Evolutionary conservation across 139 green algal genomes (phyloP).

Genomic region (Coelastrella sp.): DNA sequence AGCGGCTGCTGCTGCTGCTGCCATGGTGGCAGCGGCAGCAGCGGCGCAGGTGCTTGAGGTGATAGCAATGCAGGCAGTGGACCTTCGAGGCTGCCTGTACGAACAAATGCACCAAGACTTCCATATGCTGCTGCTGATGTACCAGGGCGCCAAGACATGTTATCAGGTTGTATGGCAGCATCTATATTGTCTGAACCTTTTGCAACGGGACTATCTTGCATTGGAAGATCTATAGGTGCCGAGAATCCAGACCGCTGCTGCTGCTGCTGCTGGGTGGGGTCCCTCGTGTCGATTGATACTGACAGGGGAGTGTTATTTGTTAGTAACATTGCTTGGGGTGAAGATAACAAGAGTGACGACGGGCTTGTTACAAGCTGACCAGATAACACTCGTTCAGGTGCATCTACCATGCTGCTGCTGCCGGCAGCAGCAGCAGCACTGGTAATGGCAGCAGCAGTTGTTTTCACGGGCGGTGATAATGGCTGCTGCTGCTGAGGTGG

Average conservation of each 20-base stretch:
- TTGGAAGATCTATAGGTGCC: not conserved
- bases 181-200: not conserved
- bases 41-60: conserved; percentile 15
- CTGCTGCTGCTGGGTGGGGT: no score
- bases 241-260: not conserved
- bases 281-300: no score
- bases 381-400: not conserved
- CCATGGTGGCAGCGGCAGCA: not conserved
- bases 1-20: conserved; percentile 12
- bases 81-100: not conserved
- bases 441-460: no score
- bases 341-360: not conserved
- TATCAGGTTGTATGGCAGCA: not conserved
- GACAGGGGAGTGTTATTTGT: not conserved
- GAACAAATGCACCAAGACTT: no score
- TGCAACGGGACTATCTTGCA: not conserved
- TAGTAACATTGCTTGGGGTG: not conserved
- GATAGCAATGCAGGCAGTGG: conserved; percentile 5
- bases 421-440: not conserved
- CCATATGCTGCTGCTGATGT: no score
- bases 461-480: no score
- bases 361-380: not conserved
- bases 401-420: not conserved
- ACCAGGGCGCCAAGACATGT: conserved; percentile 10
- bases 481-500: not conserved